Evolutionary conservation across 2,329 filamentous ascomycete species (phyloP).

Genomic region (Paracoccidioides lutzii): DNA sequence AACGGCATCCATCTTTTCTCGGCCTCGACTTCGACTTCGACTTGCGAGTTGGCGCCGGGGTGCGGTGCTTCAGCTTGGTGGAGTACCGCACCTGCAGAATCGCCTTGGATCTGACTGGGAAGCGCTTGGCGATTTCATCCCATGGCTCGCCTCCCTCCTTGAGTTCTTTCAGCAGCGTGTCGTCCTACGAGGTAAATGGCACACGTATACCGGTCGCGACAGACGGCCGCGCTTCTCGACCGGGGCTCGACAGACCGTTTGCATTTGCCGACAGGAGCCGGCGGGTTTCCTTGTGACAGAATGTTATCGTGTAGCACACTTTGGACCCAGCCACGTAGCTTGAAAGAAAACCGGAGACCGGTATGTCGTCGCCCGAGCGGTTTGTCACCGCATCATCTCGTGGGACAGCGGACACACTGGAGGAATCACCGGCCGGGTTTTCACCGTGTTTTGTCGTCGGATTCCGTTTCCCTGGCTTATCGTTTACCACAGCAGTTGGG

Average conservation of each 20-base stretch:
- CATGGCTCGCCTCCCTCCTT: constrained; percentile 5
- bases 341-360: constrained; percentile 1
- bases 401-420: neutral
- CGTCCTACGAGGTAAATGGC: neutral
- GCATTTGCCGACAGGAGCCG: neutral
- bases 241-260: neutral
- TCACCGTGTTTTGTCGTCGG: neutral
- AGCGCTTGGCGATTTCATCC: constrained; percentile 3
- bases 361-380: neutral
- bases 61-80: constrained; percentile 1
- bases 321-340: neutral
- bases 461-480: constrained; percentile 3
- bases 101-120: constrained; percentile 2
- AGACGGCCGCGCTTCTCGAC: neutral
- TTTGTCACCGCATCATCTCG: constrained; percentile 1
- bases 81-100: constrained; percentile 3
- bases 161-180: constrained; percentile 9
- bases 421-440: neutral
- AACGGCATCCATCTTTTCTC: no score
- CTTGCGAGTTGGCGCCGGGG: neutral
- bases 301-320: constrained; percentile 5
- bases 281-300: neutral
- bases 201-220: neutral
- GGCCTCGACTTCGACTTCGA: neutral
- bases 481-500: neutral